phyloP scores from a whole-genome alignment of 208 protist species.

The Crithidia acanthocephali region DNA sequence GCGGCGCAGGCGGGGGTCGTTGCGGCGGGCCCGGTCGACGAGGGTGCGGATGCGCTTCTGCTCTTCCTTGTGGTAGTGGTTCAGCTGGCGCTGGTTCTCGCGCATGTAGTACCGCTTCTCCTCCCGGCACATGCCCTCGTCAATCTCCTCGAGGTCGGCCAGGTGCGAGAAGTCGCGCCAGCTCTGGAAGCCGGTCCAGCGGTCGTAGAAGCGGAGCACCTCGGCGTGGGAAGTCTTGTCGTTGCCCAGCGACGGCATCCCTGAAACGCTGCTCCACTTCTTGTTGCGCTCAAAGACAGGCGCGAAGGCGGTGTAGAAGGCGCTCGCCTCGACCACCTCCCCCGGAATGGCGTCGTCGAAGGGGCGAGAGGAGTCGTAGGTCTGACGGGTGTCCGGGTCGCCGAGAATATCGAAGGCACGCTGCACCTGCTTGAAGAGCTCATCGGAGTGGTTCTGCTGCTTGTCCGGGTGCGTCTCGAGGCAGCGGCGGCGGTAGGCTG shows the following conservation, averaged over 20 bases:
- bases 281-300: slow-evolving; percentile 95
- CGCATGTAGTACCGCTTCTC: slow-evolving; percentile 97
- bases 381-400: slow-evolving; percentile 83
- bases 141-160: slow-evolving; percentile 93
- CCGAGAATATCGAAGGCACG: slow-evolving; percentile 95
- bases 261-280: slow-evolving; percentile 75
- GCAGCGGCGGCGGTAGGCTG: slow-evolving; percentile 92
- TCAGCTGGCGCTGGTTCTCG: slow-evolving; percentile 94
- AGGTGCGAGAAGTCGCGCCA: slow-evolving; percentile 97
- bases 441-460: slow-evolving; percentile 82
- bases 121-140: slow-evolving; percentile 94
- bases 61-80: slow-evolving; percentile 88
- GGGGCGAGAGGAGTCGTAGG: slow-evolving; percentile 95
- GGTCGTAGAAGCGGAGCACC: slow-evolving; percentile 95
- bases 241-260: slow-evolving; percentile 80
- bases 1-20: slow-evolving; percentile 93
- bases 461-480: slow-evolving; percentile 97
- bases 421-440: slow-evolving; percentile 94
- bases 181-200: slow-evolving; percentile 94
- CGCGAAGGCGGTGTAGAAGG: slow-evolving; percentile 93
- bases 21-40: slow-evolving; percentile 90
- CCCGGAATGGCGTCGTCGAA: slow-evolving; percentile 95
- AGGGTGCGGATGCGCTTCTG: slow-evolving; percentile 87
- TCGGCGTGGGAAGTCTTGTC: slow-evolving; percentile 67
- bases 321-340: slow-evolving; percentile 49